Base-by-base conservation (phyloP, 2,329 filamentous ascomycete genomes). In the Neofusicoccum cordaticola region DNA sequence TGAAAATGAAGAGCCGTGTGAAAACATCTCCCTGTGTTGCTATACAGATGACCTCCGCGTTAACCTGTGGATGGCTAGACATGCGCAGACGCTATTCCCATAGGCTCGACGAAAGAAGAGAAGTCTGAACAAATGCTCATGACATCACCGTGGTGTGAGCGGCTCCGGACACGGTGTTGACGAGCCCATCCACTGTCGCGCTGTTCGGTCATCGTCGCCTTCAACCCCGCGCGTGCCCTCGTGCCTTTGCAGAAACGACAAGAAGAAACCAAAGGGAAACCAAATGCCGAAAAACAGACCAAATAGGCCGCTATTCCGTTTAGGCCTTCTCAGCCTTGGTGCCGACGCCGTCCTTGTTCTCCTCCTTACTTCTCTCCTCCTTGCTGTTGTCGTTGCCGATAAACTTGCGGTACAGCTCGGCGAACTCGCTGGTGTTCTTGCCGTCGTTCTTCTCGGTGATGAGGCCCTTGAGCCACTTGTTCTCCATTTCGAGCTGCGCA, bases 401-500 rank as follows among this genome's bases (percentile, higher is more conserved):
- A 35, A 62, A 53, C 69, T 77, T 74, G 68, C 66, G 75, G 56
- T 77, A 66, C 53, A 75, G 68, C 6, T 74, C 74, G 63, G 67
- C 71, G 64, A 78, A 67, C 42, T 77, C 75, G n/a, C 68, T 66
- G 3, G 70, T 66, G 2, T 71, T 71, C 67, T 76, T 76, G 66
- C 72, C 73, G 51, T 78, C 77, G 65, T 73, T 79, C 77, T 82
- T 83, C 70, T 83, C 81, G 0, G 80, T 82, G 69, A 84, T 82
- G 56, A 84, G 75, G 31, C 77, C 77, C 75, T 83, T 83, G 47
- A 84, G 74, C 82, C 81, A 83, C 66, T 80, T 79, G 71, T 84
- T 84, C 72, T 84, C 82, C 71, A 80, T 82, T 74, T 84, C 81
- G 44, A 84, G 76, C 70, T 83, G 79, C 66, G 79, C 75, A 37